phyloP scores from a whole-genome alignment of 768 basidiomycete genomes.

The Boletus vinaceobasis region DNA sequence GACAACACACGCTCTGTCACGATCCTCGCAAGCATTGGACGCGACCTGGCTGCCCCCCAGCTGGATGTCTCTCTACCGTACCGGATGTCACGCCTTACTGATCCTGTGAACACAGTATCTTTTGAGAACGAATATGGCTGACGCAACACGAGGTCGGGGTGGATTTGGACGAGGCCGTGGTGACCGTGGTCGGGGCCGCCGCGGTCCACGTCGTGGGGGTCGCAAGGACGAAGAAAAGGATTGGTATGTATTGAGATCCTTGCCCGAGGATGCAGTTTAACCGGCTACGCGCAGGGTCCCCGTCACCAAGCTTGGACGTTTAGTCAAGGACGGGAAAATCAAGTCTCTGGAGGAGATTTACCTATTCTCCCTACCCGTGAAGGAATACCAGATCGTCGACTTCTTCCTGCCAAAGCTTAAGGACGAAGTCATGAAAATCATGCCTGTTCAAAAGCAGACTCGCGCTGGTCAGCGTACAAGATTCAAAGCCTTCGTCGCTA shows the following conservation, averaged over 20 bases:
- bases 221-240: constrained; percentile 99
- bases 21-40: neutral
- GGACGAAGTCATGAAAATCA: constrained; percentile 99
- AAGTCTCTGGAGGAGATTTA: constrained; percentile 99
- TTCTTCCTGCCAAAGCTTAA: constrained; percentile 99
- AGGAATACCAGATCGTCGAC: constrained; percentile 99
- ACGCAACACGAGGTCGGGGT: constrained; percentile 89
- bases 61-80: constrained; percentile 46
- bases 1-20: neutral
- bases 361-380: constrained; percentile 99
- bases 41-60: constrained; percentile 12
- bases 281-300: constrained; percentile 64
- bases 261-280: constrained; percentile 4
- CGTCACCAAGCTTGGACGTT: constrained; percentile 98
- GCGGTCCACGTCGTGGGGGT: constrained; percentile 88
- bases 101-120: constrained; percentile 26
- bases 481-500: constrained; percentile 99
- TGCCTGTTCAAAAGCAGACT: constrained; percentile 99
- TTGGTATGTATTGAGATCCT: constrained; percentile 59
- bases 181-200: constrained; percentile 59
- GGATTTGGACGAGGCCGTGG: constrained; percentile 86
- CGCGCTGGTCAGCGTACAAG: constrained; percentile 99
- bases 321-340: constrained; percentile 99
- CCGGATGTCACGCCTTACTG: constrained; percentile 42
- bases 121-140: constrained; percentile 59